Evolutionary conservation across 257 asterid species (phyloP).

Genomic region (Plectranthus barbatus): DNA sequence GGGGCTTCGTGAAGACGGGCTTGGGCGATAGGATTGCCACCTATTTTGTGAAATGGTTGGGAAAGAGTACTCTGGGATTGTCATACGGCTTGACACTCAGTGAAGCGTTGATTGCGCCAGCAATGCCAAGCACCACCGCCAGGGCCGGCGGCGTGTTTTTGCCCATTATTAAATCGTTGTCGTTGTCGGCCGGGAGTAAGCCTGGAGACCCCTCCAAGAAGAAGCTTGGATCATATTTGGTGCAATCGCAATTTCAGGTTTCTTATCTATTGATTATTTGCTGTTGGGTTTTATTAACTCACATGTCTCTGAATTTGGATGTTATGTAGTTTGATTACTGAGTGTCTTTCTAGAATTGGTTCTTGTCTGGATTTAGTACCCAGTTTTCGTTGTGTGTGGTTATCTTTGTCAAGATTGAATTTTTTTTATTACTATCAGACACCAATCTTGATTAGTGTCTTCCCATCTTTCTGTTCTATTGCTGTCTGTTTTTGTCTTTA

Average conservation of each 20-base stretch:
- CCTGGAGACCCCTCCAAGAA: constrained; percentile 69
- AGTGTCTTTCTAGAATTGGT: neutral
- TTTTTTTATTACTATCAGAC: neutral
- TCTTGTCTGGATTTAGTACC: neutral
- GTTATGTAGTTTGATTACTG: neutral
- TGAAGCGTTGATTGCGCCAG: constrained; percentile 93
- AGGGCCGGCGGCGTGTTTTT: constrained; percentile 94
- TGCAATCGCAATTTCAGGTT: constrained; percentile 93
- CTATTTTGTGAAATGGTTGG: constrained; percentile 80
- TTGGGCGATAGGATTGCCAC: constrained; percentile 87
- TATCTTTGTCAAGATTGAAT: neutral
- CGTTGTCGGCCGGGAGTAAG: constrained; percentile 75
- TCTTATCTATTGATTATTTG: constrained; percentile 3
- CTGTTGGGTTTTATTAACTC: neutral
- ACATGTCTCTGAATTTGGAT: neutral
- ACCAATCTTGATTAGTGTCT: neutral
- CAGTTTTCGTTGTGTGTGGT: neutral
- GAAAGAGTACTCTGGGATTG: constrained; percentile 88
- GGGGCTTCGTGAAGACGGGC: constrained; percentile 93
- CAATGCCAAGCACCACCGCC: constrained; percentile 98
- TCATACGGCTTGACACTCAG: constrained; percentile 82
- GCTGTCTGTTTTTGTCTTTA: neutral
- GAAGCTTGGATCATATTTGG: constrained; percentile 77
- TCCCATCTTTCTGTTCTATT: neutral
- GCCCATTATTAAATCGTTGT: constrained; percentile 82